These are phyloP conservation scores for Pichia manshurica DNA, from an alignment of 805 yeast genomes.

Conservation along the genomic window DNA sequence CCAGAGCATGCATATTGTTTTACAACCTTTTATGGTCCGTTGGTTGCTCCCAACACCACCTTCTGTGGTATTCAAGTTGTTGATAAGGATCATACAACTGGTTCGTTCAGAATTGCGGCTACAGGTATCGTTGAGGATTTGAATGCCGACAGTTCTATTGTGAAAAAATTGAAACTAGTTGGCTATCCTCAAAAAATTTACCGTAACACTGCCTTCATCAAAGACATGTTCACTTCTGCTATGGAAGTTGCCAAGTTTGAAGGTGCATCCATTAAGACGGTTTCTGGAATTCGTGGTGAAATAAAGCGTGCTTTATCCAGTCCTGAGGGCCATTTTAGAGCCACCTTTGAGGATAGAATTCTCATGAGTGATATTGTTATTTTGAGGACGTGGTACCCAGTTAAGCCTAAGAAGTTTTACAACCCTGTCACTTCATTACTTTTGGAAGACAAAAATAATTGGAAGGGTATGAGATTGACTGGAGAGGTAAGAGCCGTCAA, in stretches of 20 bases:
- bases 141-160: slow-evolving; percentile 84
- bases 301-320: slow-evolving; percentile 89
- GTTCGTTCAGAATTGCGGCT: slow-evolving; percentile 90
- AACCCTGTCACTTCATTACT: slow-evolving; percentile 93
- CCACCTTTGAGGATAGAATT: slow-evolving; percentile 93
- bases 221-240: slow-evolving; percentile 90
- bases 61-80: slow-evolving; percentile 93
- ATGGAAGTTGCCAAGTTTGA: slow-evolving; percentile 96
- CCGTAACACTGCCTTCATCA: slow-evolving; percentile 94
- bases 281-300: slow-evolving; percentile 96
- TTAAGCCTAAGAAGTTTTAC: slow-evolving; percentile 81
- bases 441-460: slow-evolving; percentile 67
- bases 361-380: slow-evolving; percentile 85
- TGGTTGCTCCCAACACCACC: slow-evolving; percentile 95
- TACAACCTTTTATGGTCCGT: slow-evolving; percentile 94
- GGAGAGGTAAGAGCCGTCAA: slow-evolving; percentile 85
- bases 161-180: slow-evolving; percentile 89
- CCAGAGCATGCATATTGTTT: slow-evolving; percentile 97
- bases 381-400: slow-evolving; percentile 96
- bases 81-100: slow-evolving; percentile 76
- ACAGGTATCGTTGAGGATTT: slow-evolving; percentile 95
- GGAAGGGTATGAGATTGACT: slow-evolving; percentile 96
- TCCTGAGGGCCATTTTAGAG: slow-evolving; percentile 94
- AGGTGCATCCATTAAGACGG: slow-evolving; percentile 95
- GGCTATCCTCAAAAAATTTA: slow-evolving; percentile 92